A percentile compares a stretch with the other conserved stretches of the same genome.
phyloP scores from a whole-genome alignment of 495 filamentous ascomycete species.

The Daldinia caldariorum region DNA sequence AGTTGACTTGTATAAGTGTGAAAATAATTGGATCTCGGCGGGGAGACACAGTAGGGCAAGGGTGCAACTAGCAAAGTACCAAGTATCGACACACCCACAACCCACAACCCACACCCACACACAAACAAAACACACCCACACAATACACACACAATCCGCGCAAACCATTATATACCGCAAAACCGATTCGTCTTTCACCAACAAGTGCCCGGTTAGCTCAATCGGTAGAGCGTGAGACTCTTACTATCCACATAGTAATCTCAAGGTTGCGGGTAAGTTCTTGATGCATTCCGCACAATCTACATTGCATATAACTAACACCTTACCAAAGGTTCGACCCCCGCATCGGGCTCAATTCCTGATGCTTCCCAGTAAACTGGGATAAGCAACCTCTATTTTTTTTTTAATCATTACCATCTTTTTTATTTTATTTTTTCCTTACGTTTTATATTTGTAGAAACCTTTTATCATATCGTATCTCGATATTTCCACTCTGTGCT shows the following conservation, averaged over 20 bases:
- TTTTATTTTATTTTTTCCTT: slow-evolving; percentile 7
- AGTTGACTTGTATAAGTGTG: neutral
- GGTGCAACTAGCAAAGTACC: neutral
- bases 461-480: neutral
- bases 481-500: slow-evolving; percentile 13
- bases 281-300: neutral
- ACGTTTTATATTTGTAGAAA: neutral
- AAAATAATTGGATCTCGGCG: neutral
- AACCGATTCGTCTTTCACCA: neutral
- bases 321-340: slow-evolving; percentile 48
- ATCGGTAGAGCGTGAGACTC: slow-evolving; percentile 87
- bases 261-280: slow-evolving; percentile 68
- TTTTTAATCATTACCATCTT: too few relatives aligned
- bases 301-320: neutral
- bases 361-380: slow-evolving; percentile 39
- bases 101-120: neutral
- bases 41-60: neutral
- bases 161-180: neutral
- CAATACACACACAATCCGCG: neutral
- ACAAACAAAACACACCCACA: neutral
- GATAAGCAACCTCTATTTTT: slow-evolving; percentile 33
- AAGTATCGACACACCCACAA: neutral
- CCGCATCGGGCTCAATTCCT: slow-evolving; percentile 56
- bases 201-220: slow-evolving; percentile 69
- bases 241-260: too few relatives aligned